phyloP scores from a whole-genome alignment of 108 stramenopile genomes.

The Cyclotella baltica region DNA sequence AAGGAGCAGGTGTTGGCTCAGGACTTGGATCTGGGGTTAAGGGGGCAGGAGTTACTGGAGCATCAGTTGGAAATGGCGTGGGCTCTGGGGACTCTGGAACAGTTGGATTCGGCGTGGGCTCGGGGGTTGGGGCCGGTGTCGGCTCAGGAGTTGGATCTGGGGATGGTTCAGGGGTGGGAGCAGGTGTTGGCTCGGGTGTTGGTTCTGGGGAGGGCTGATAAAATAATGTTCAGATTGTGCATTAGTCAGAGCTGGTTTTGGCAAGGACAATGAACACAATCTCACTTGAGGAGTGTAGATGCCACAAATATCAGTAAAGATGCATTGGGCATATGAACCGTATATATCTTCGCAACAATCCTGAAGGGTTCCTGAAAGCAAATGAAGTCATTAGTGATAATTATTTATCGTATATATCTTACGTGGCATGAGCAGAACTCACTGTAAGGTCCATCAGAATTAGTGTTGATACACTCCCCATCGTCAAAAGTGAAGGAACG shows the following conservation, averaged over 20 bases:
- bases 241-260: background rate
- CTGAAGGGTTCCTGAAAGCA: background rate
- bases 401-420: no score
- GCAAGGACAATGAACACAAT: background rate
- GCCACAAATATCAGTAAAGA: constrained; percentile 15
- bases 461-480: constrained; percentile 9
- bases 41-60: no score
- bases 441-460: constrained; percentile 2
- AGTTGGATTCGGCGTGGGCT: no score
- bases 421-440: background rate
- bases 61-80: no score
- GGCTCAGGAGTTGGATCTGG: no score
- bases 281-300: constrained; percentile 10
- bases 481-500: background rate
- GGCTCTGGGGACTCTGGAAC: no score
- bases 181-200: no score
- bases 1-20: background rate
- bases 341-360: background rate
- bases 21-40: no score
- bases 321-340: background rate
- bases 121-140: no score
- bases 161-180: no score
- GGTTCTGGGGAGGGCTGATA: background rate
- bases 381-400: background rate
- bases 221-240: no score